Percentiles rank a stretch among this genome's conserved stretches.
These are phyloP conservation scores for Platanthera zijinensis DNA, from an alignment of 106 monocot genomes.

Conservation along the genomic window DNA sequence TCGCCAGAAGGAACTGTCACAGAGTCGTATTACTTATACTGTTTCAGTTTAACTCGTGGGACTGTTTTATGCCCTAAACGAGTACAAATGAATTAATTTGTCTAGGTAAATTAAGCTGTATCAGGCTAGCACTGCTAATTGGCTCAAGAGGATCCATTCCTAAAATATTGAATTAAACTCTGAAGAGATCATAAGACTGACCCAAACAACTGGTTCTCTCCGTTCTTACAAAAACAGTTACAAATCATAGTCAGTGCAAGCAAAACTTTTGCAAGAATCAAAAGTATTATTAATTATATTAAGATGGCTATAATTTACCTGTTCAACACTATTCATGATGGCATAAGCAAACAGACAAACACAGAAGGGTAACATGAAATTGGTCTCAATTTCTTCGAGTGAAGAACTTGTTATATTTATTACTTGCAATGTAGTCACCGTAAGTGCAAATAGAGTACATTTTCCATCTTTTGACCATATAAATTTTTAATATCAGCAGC, in stretches of 20 bases:
- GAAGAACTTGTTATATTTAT: background rate
- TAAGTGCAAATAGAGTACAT: background rate
- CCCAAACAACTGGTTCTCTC: no score
- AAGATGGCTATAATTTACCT: background rate
- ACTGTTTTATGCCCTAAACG: background rate
- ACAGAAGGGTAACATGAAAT: background rate
- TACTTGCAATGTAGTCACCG: background rate
- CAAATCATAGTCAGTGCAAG: no score
- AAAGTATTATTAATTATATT: background rate
- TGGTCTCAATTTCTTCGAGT: no score
- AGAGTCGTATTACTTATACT: background rate
- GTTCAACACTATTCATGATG: background rate
- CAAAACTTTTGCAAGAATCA: no score
- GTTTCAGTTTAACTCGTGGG: background rate
- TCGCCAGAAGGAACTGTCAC: background rate
- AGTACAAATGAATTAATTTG: background rate
- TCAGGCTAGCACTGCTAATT: no score
- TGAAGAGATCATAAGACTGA: no score
- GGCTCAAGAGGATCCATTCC: no score
- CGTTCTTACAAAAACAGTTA: no score
- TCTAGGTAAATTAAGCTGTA: no score
- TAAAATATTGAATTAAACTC: no score
- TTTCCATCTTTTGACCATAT: background rate
- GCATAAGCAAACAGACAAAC: background rate
- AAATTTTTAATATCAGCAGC: background rate